Conservation (phyloP, 805 yeast species). For the Schwanniomyces vanrijiae region DNA sequence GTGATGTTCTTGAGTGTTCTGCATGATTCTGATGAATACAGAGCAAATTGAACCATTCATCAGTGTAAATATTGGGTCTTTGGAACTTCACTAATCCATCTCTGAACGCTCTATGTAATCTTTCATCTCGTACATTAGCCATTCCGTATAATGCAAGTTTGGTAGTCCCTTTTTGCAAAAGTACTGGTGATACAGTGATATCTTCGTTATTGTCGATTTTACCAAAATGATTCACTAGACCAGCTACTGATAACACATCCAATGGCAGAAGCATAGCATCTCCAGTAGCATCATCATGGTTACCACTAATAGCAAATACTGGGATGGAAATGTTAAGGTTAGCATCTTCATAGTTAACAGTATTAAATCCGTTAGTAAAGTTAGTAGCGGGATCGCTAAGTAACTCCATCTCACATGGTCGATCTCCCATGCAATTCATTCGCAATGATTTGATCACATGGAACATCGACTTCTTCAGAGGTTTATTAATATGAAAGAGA, state of each 20-base stretch:
- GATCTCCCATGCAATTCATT: slow-evolving; percentile 74
- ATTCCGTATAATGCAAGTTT: slow-evolving; percentile 85
- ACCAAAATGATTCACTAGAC: slow-evolving; percentile 89
- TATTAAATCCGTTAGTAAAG: slow-evolving; percentile 61
- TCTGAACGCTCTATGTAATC: slow-evolving; percentile 78
- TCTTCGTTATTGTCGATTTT: slow-evolving; percentile 72
- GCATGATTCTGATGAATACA: slow-evolving; percentile 92
- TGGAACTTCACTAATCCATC: slow-evolving; percentile 78
- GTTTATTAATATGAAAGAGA: slow-evolving; percentile 86
- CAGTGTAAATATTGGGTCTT: slow-evolving; percentile 57
- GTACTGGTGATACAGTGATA: slow-evolving; percentile 70
- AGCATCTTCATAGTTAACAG: slow-evolving; percentile 87
- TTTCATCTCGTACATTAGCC: slow-evolving; percentile 85
- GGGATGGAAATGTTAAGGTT: slow-evolving; percentile 88
- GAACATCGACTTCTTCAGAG: slow-evolving; percentile 80
- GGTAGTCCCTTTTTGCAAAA: slow-evolving; percentile 81
- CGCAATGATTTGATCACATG: slow-evolving; percentile 77
- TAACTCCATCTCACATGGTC: slow-evolving; percentile 82
- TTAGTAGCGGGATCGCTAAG: slow-evolving; percentile 74
- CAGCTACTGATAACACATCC: slow-evolving; percentile 79
- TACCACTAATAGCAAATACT: slow-evolving; percentile 89
- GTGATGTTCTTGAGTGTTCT: slow-evolving; percentile 75
- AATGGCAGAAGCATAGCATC: slow-evolving; percentile 78
- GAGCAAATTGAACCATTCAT: slow-evolving; percentile 80
- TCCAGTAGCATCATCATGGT: slow-evolving; percentile 96